Conservation (phyloP, 2,329 filamentous ascomycete species). For the Pezicula neosporulosa region DNA sequence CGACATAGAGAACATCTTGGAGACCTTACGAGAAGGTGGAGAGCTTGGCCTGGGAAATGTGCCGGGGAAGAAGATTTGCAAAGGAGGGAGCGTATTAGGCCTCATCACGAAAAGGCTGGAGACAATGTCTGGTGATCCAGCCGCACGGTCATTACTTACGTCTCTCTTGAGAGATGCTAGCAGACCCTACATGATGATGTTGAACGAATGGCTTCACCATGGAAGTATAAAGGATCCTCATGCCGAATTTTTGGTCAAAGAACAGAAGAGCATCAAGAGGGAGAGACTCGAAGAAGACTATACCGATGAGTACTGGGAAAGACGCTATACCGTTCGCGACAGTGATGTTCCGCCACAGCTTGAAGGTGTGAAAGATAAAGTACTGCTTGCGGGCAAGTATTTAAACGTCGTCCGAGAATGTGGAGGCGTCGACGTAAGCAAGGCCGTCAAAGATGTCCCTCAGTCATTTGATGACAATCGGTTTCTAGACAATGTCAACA, state of each 20-base stretch:
- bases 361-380: slow-evolving; percentile 87
- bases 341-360: slow-evolving; percentile 90
- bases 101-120: slow-evolving; percentile 81
- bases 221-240: slow-evolving; percentile 94
- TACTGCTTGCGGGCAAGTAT: slow-evolving; percentile 93
- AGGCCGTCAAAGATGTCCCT: slow-evolving; percentile 84
- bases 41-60: slow-evolving; percentile 76
- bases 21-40: slow-evolving; percentile 82
- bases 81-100: slow-evolving; percentile 92
- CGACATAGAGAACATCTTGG: slow-evolving; percentile 89
- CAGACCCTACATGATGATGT: slow-evolving; percentile 93
- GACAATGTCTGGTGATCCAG: slow-evolving; percentile 89
- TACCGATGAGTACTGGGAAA: slow-evolving; percentile 99
- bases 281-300: slow-evolving; percentile 94
- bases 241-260: slow-evolving; percentile 89
- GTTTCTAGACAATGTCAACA: slow-evolving; percentile 94
- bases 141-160: slow-evolving; percentile 77
- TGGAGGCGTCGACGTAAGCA: slow-evolving; percentile 90
- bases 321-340: slow-evolving; percentile 90
- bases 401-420: slow-evolving; percentile 97
- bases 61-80: slow-evolving; percentile 87
- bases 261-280: slow-evolving; percentile 90
- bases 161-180: slow-evolving; percentile 83
- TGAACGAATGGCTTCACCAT: slow-evolving; percentile 98
- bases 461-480: slow-evolving; percentile 86